These are phyloP conservation scores for Lachnellula arida DNA, from an alignment of 2,329 filamentous ascomycete genomes.

Conservation along the genomic window DNA sequence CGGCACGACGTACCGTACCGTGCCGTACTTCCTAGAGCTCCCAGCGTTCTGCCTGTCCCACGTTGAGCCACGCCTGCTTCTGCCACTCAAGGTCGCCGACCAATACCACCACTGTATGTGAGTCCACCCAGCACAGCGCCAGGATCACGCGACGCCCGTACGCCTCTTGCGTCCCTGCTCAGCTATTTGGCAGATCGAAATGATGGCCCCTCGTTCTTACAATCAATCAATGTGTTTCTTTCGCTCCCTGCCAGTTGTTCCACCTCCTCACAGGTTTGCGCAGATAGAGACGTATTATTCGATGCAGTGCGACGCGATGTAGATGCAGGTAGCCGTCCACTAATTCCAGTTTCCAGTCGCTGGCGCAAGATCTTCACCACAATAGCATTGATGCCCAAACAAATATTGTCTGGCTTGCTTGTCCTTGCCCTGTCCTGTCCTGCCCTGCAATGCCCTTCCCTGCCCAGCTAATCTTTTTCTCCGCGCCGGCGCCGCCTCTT, in stretches of 20 bases:
- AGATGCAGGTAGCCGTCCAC: constrained; percentile 27
- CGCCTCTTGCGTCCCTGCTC: not conserved
- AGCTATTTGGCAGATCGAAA: not conserved
- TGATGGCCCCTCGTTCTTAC: not conserved
- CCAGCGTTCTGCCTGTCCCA: not conserved
- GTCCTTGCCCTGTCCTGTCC: constrained; percentile 1
- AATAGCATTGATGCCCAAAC: constrained; percentile 31
- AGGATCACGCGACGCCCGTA: constrained; percentile 18
- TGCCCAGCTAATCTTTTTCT: not conserved
- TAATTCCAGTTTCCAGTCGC: constrained; percentile 10
- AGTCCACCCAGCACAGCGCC: constrained; percentile 10
- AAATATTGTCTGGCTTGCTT: constrained; percentile 13
- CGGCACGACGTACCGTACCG: constrained; percentile 9
- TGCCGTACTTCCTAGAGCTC: constrained; percentile 10
- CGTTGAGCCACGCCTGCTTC: not conserved
- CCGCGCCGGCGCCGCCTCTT: not conserved
- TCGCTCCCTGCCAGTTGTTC: constrained; percentile 1
- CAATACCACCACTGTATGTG: constrained; percentile 16
- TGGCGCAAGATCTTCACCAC: constrained; percentile 7
- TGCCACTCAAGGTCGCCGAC: constrained; percentile 17
- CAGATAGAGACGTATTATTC: not conserved
- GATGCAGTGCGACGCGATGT: constrained; percentile 23
- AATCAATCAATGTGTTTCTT: constrained; percentile 5
- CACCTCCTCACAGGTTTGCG: constrained; percentile 1
- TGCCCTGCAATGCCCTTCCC: not conserved